phyloP scores from a whole-genome alignment of 2,329 filamentous ascomycete species.

The Diplocarpon mali region DNA sequence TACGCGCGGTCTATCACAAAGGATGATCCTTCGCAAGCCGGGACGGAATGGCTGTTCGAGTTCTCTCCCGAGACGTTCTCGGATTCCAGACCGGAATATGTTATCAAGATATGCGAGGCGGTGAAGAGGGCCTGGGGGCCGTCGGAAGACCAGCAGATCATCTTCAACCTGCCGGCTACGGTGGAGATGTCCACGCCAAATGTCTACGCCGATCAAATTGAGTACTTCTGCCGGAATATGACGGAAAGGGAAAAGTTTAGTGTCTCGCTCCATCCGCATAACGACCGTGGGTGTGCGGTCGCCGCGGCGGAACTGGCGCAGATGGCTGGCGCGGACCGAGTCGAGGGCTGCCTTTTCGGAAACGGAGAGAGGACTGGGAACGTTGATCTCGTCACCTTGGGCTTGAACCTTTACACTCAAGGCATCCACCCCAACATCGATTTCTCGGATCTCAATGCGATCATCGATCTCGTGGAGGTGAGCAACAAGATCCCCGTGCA shows the following conservation, averaged over 20 bases:
- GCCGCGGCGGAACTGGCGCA: slow-evolving; percentile 87
- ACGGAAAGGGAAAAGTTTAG: slow-evolving; percentile 75
- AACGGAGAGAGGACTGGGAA: slow-evolving; percentile 96
- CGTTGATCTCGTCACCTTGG: slow-evolving; percentile 86
- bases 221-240: slow-evolving; percentile 86
- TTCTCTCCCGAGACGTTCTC: slow-evolving; percentile 87
- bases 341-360: slow-evolving; percentile 88
- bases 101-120: slow-evolving; percentile 74
- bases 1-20: slow-evolving; percentile 87
- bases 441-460: slow-evolving; percentile 75
- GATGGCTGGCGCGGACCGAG: slow-evolving; percentile 91
- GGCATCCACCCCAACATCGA: slow-evolving; percentile 77
- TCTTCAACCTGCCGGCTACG: slow-evolving; percentile 94
- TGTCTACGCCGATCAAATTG: slow-evolving; percentile 90
- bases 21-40: slow-evolving; percentile 47
- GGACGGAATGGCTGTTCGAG: slow-evolving; percentile 65
- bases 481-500: slow-evolving; percentile 94
- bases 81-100: slow-evolving; percentile 77
- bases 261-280: slow-evolving; percentile 87
- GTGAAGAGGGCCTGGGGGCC: slow-evolving; percentile 93
- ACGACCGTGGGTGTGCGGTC: slow-evolving; percentile 82
- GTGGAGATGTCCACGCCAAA: slow-evolving; percentile 94
- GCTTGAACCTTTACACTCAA: slow-evolving; percentile 89
- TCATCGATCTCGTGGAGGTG: slow-evolving; percentile 83
- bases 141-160: slow-evolving; percentile 66